Base-by-base conservation (phyloP, 345 rosid species). In the Sonneratia caseolaris region DNA sequence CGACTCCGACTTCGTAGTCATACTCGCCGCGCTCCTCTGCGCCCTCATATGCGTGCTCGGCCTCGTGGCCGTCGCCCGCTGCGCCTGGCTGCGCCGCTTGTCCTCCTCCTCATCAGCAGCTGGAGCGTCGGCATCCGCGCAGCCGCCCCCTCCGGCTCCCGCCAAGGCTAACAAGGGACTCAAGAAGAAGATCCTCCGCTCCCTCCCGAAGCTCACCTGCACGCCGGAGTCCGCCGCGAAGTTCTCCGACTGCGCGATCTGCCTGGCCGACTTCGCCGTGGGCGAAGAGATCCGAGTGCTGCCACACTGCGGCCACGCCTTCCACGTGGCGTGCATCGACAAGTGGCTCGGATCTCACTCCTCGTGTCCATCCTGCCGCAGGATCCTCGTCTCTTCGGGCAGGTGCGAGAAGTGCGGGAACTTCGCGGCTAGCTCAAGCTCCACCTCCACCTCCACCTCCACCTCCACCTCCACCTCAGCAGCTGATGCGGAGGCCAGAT, bases 311-410 rank as follows among this genome's bases (percentile, higher is more conserved):
- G 89, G 88, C 1, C 98, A 95, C 57, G 92, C 86, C 10, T 95
- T 95, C 83, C 99, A 95, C 79, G 88, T 90, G 47, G 72, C 74
- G 38, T 95, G 99, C 75, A 90, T 95, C 42, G 98, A 95, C 84
- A 86, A 85, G 71, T 95, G 99, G 99, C 86, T 95, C 0, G 94
- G 88, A 14, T 86, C 97, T 32, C 98, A 87, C 83, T 95, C 98
- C 10, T 89, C 99, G 1, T 95, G 99, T 76, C 99, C 98, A 21
- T 95, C 96, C 0, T 84, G 87, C 85, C 84, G 87, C 49, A 80
- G 75, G 73, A 75, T 82, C 49, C 76, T 84, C 59, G 81, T 70
- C 66, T 62, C 66, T 5, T 32, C 38, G 18, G 37, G 80, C 79
- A 43, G 80, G 70, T 79, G 85, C 72, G 83, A 78, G 19, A 78